phyloP scores from a whole-genome alignment of 495 filamentous ascomycete genomes.

The Opeltia flavorubescens region DNA sequence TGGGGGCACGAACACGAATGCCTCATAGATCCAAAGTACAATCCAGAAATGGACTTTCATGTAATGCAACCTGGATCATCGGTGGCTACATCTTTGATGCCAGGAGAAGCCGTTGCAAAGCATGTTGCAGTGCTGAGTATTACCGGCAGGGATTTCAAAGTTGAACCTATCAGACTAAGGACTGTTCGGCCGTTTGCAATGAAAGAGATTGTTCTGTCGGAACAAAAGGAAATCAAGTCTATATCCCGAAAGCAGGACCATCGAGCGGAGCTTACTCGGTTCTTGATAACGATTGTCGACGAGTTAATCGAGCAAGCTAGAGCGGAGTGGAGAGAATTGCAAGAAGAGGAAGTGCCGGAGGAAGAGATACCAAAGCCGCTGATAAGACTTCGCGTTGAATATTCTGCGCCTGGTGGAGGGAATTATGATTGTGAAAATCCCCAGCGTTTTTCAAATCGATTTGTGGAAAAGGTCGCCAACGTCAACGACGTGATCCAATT shows the following conservation, averaged over 20 bases:
- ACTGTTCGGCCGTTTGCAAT: conserved; percentile 85
- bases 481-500: conserved; percentile 88
- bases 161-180: conserved; percentile 72
- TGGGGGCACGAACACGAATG: conserved; percentile 99
- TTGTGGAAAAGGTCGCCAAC: conserved; percentile 81
- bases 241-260: conserved; percentile 72
- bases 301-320: conserved; percentile 79
- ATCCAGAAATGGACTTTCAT: conserved; percentile 77
- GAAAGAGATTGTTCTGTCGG: conserved; percentile 62
- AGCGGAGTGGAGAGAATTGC: conserved; percentile 57
- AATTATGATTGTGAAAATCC: conserved; percentile 89
- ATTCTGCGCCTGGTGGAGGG: conserved; percentile 72
- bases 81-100: conserved; percentile 79
- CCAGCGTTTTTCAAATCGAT: conserved; percentile 90
- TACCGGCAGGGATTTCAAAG: conserved; percentile 65
- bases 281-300: conserved; percentile 63
- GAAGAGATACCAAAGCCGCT: conserved; percentile 56
- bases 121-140: conserved; percentile 77
- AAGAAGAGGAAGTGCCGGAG: conserved; percentile 43
- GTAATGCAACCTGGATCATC: conserved; percentile 98
- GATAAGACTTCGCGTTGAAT: conserved; percentile 82
- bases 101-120: conserved; percentile 84
- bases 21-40: conserved; percentile 65
- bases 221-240: conserved; percentile 62
- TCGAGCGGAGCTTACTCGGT: conserved; percentile 58